phyloP scores from a whole-genome alignment of 2,329 filamentous ascomycete genomes.

The Albophoma yamanashiensis region DNA sequence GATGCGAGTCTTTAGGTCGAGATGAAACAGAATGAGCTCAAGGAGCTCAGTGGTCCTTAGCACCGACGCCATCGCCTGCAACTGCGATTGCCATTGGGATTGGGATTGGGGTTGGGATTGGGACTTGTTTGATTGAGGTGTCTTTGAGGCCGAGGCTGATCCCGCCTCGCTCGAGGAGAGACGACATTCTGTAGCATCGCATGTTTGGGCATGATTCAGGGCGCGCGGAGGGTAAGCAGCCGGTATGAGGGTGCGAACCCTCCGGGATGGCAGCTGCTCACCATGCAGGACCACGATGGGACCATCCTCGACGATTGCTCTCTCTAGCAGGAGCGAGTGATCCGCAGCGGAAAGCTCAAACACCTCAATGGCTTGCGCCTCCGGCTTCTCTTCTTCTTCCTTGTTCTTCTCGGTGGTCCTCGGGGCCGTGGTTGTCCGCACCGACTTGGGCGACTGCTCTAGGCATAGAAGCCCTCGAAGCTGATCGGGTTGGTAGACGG shows the following conservation, averaged over 20 bases:
- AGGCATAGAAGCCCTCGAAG: slow-evolving; percentile 1
- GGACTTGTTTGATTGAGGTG: slow-evolving; percentile 1
- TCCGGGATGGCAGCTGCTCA: not conserved
- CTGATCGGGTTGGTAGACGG: not conserved
- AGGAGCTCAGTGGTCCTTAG: not conserved
- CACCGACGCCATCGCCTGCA: not conserved
- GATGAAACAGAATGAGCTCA: slow-evolving; percentile 1
- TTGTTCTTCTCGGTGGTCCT: not conserved
- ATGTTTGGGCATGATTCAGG: slow-evolving; percentile 1
- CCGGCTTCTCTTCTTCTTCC: not conserved
- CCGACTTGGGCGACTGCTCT: not conserved
- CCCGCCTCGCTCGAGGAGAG: not conserved
- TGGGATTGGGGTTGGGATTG: not conserved
- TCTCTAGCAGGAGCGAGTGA: not conserved
- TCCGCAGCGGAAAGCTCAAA: not conserved
- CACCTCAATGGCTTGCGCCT: slow-evolving; percentile 1
- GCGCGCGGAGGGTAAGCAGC: slow-evolving; percentile 1
- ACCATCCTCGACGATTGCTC: slow-evolving; percentile 1
- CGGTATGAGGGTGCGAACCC: slow-evolving; percentile 1
- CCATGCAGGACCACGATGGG: not conserved
- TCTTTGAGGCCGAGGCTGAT: not conserved
- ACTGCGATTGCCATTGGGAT: not conserved
- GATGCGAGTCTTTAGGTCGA: slow-evolving; percentile 1
- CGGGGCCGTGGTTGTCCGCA: slow-evolving; percentile 1
- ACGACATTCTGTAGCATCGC: slow-evolving; percentile 1